Base-by-base conservation (phyloP, 192 early-diverging fungal genomes). In the Podila epigama region DNA sequence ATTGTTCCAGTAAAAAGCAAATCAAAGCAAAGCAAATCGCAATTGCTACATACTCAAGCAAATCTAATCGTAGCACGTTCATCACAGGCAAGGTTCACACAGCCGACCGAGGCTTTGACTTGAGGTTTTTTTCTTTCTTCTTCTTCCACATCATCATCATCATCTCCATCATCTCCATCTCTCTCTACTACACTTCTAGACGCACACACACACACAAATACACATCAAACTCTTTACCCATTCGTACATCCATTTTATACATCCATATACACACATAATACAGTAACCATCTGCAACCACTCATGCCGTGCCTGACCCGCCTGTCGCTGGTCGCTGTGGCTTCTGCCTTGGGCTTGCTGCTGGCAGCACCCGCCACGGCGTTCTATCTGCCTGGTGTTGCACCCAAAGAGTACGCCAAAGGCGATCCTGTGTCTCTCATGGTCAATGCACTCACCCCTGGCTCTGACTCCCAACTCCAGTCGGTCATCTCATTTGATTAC, bases 311-410 rank as follows among this genome's bases (percentile, higher is more conserved):
- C 15, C 37, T 58, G 29, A 11, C 34, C 18, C 27, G n/a, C n/a
- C 39, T 68, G 34, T 35, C 53, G 22, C 16, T 55, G 2, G 42
- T 60, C n/a, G 60, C 50, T 29, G 34, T 35, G 55, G 55, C 50
- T 7, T 42, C 41, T 33, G 10, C 57, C 10, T 52, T 33, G 28
- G 57, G 36, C 50, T 27, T 54, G 51, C 13, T 62, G 37, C 15
- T 66, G 40, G 6, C 57, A 32, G 29, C 53, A 8, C 42, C 39
- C 32, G 22, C 20, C 44, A 55, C 44, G 12, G 93, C 89, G 5
- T 98, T 97, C 79, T 98, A 98, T 68, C 84, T 98, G 22, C 96
- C 96, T 16, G 96, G 96, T 50, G 93, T 98, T 34, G 93, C 95
- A 4, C 96, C 96, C 29, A 84, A 89, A 37, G 94, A 98, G 80